Evolutionary conservation across 2,329 filamentous ascomycete species (phyloP), one percentile per base, ranked within the genome.

Genomic region (Colletotrichum aenigma): DNA sequence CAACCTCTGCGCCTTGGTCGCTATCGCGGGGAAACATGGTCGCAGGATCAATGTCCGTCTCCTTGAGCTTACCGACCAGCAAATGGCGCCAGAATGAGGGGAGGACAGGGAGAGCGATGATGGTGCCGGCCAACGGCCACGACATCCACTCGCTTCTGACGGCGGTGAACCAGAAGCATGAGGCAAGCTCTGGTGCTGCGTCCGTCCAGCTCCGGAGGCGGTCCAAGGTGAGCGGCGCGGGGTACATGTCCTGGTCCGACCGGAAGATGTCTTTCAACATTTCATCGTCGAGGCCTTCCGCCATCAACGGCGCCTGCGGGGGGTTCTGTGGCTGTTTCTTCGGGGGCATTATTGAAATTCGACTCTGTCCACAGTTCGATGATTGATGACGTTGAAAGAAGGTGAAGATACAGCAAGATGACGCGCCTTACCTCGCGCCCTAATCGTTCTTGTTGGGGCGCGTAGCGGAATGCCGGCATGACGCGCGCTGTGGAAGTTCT

Each of bases 201-300:
- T 60, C 58, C 8, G 79, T 79, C 83, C 83, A 85, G 38, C 77
- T 76, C 24, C 77, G 62, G 21, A 85, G 79, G 16, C 80, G 81
- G 2, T 76, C 65, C 66, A 81, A 80, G 12, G 81, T 77, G 43
- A 84, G 77, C n/a, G 82, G 79, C 7, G 81, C 83, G 8, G 83
- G 83, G 72, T 85, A 85, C 77, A 85, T 83, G 10, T 76, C 79
- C 69, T 83, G 81, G 69, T 84, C 82, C 3, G 81, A 82, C 10
- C 69, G 74, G 77, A 81, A 80, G 66, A 83, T 77, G 13, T 66
- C 69, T 5, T 62, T 32, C 5, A 83, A 74, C 30, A 79, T 21
- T 8, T 66, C 55, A 12, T 78, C 65, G 9, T 66, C 73, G 71
- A 82, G 79, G 5, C 71, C 34, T 5, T 64, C 73, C 7, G 64